Evolutionary conservation across 805 yeast species (phyloP), one percentile per base, ranked within the genome.

Genomic region (Groenewaldozyma salmanticensis): DNA sequence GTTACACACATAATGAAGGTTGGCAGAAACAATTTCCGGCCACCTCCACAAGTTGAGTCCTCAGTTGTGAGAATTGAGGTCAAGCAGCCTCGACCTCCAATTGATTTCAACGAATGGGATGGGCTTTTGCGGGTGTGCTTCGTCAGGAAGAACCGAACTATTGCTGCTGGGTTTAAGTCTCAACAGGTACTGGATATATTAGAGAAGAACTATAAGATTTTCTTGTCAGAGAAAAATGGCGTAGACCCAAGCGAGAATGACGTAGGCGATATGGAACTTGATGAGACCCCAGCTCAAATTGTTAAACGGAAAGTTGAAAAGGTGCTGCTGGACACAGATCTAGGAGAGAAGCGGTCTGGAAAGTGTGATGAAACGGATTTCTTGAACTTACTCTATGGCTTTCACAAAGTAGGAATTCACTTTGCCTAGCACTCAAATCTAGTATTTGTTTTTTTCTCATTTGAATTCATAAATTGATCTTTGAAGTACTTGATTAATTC

Each of bases 1-100:
- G 96, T 92, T 13, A 87, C 94, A 5, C 98, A 92, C 60, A 84
- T 92, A 40, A 92, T 92, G 98, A 92, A 92, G 63, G 98, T 92
- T 22, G 97, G 97, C 19, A 82, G 79, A 58, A 92, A 92, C 59
- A 92, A 92, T 58, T 92, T 92, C 69, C 73, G 96, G 53, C 98
- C 98, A 19, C 98, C 98, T 7, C 98, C 98, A 44, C 88, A 92
- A 61, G 98, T 92, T 43, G 98, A 92, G 61, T 87, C 96, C 0
- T 81, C 94, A 27, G 98, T 92, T 37, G 97, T 92, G 16, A 74
- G 95, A 55, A 77, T 92, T 29, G 97, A 90, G 62, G 79, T 92
- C 43, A 92, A 92, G 61, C 71, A 64, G 42, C 98, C 97, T 39
- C 75, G 96, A 52, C 98, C 98, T n/a, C 77, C 82, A 49, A 77